These are phyloP conservation scores for Ambrosiella xylebori DNA, from an alignment of 2,329 filamentous ascomycete genomes.

Conservation along the genomic window DNA sequence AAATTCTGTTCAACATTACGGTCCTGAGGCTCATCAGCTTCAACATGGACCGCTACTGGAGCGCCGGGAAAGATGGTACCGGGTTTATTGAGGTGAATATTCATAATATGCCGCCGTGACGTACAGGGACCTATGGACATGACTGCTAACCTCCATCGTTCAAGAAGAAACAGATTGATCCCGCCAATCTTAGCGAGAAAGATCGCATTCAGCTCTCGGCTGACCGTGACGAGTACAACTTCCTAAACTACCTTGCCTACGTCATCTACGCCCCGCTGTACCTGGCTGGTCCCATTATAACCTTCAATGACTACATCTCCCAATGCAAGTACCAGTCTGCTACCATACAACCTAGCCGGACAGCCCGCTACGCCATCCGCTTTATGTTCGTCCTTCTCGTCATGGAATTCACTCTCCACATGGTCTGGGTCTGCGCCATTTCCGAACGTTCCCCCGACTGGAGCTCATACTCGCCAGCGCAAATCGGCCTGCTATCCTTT, in stretches of 20 bases:
- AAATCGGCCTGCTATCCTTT: conserved; percentile 79
- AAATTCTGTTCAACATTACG: conserved; percentile 95
- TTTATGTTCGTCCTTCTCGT: conserved; percentile 64
- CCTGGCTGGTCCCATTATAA: conserved; percentile 79
- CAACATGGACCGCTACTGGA: conserved; percentile 96
- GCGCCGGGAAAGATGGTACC: conserved; percentile 44
- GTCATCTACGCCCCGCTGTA: conserved; percentile 85
- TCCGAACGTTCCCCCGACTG: conserved; percentile 65
- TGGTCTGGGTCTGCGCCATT: conserved; percentile 85
- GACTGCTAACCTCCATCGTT: conserved; percentile 38
- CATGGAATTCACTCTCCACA: conserved; percentile 88
- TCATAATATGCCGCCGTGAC: not conserved
- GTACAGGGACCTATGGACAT: not conserved
- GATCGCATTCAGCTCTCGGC: conserved; percentile 71
- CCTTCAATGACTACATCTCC: conserved; percentile 94
- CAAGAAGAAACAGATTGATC: conserved; percentile 97
- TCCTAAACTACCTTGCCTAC: conserved; percentile 81
- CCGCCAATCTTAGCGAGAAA: conserved; percentile 67
- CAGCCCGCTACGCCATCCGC: conserved; percentile 63
- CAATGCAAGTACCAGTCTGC: conserved; percentile 60
- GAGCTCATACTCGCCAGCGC: conserved; percentile 67
- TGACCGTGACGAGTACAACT: conserved; percentile 50
- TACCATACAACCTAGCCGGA: conserved; percentile 54
- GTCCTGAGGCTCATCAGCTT: conserved; percentile 87
- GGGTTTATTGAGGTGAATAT: conserved; percentile 54